Percentiles rank a stretch among this genome's conserved stretches.
These are phyloP conservation scores for Botryobasidium botryosum DNA, from an alignment of 768 basidiomycete species.

Conservation along the genomic window DNA sequence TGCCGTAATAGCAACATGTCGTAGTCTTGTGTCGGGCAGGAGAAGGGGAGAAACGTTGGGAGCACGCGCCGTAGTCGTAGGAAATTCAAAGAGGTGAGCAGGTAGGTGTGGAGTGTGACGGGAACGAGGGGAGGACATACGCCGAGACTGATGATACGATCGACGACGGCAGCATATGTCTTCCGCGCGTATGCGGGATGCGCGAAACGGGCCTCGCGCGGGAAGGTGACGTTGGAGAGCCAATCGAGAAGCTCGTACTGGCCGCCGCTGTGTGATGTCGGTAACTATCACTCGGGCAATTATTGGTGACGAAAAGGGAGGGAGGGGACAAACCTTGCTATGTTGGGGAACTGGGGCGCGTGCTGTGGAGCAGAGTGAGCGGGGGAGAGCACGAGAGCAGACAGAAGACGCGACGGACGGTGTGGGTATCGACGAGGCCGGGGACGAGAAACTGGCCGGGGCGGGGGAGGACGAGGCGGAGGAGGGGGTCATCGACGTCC, in stretches of 20 bases:
- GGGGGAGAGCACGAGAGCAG: not conserved
- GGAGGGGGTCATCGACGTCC: constrained; percentile 16
- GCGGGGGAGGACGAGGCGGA: constrained; percentile 24
- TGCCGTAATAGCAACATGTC: constrained; percentile 84
- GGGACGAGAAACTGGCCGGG: constrained; percentile 56
- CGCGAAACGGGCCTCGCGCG: constrained; percentile 60
- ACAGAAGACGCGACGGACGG: constrained; percentile 31
- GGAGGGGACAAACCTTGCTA: constrained; percentile 33
- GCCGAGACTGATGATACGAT: constrained; percentile 51
- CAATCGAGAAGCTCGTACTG: constrained; percentile 81
- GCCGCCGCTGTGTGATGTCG: constrained; percentile 49
- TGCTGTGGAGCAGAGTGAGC: constrained; percentile 27
- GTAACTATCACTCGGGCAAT: too few species aligned
- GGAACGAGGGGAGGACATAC: constrained; percentile 29
- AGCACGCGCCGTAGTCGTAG: too few species aligned
- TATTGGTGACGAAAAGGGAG: constrained; percentile 9
- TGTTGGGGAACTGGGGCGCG: constrained; percentile 64
- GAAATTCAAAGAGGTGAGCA: constrained; percentile 5
- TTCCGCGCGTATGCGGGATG: constrained; percentile 51
- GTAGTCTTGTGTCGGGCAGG: too few species aligned
- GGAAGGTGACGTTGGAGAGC: constrained; percentile 74
- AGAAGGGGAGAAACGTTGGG: too few species aligned
- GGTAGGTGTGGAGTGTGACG: not conserved
- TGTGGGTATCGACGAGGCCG: constrained; percentile 85
- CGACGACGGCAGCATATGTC: constrained; percentile 56